Base-by-base conservation (phyloP, 75 land plant species). In the Selaginella moellendorffii region DNA sequence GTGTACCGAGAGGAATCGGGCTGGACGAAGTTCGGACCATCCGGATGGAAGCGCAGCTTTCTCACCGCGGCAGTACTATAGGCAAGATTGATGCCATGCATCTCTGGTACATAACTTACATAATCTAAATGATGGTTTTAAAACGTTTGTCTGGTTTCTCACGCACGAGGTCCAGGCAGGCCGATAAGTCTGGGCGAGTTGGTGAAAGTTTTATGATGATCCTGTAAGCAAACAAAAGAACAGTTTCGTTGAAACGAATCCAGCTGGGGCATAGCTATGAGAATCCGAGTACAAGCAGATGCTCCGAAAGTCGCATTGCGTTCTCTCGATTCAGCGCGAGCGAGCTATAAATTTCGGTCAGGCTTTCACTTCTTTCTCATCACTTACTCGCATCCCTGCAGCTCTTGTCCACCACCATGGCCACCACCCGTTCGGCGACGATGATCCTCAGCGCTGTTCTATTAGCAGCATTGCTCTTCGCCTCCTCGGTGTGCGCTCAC, bases 31-130 rank as follows among this genome's bases (percentile, higher is more conserved):
- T 1, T n/a, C 24, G 23, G 26, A 52, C 22, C 63, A 65, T 62
- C 72, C 77, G 17, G 28, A 77, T 24, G 76, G 77, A 81, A 74
- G 29, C 72, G 87, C 30, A 68, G 73, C 52, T 79, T 74, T 42
- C 23, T 58, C 26, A 63, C 87, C 18, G 79, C 80, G 8, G 61
- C 66, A 28, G 79, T 69, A 26, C 24, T 77, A 26, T 81, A 63
- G 9, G 26, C 5, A 5, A 36, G 46, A 36, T 5, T 36, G 46
- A 5, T 36, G 46, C 10, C 14, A 36, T 36, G 14, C 46, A 36
- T 36, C 5, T 36, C 46, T 36, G 46, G n/a, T n/a, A n/a, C n/a
- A n/a, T n/a, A n/a, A n/a, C n/a, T n/a, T n/a, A n/a, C n/a, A n/a
- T n/a, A n/a, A n/a, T n/a, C n/a, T 36, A 14, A 5, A 36, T 14